Evolutionary conservation across 169 alveolate species (phyloP), one percentile per base, ranked within the genome.

Genomic region (Cryptosporidium parvum): DNA sequence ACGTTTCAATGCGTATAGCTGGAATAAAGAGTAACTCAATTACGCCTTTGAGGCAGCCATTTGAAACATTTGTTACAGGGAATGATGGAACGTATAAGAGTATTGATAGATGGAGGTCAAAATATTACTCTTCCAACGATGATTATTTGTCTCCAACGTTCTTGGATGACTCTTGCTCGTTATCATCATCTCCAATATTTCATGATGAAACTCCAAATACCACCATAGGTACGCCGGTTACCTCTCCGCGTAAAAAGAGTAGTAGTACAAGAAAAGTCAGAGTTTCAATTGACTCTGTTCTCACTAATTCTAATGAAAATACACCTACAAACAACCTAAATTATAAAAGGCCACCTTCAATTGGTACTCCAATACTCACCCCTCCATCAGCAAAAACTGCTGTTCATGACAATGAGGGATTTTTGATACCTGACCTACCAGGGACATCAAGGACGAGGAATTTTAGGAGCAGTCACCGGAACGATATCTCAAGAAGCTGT

Each of bases 31-130:
- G 53, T 67, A 62, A n/a, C 51, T 80, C 89, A 3, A 51, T 80
- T 42, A 62, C 89, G 75, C 89, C 89, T 4, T 10, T 80, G 33
- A 80, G 89, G 69, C 89, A 65, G 29, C 89, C 89, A 7, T 80
- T 62, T 62, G 89, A 80, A 21, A 80, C 89, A 12, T 48, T 44
- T 39, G 51, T 80, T 16, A 31, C 73, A 12, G 80, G 59, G 48
- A 42, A 33, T 45, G 62, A 29, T 26, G 75, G 44, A 33, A 23
- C 23, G 23, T 80, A 80, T 37, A 80, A 45, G 21, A 80, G 75
- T 21, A 42, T 62, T 80, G 75, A 35, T 10, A 59, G 89, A 10
- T 80, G 89, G 89, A 59, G 39, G 59, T 80, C 89, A 21, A 65
- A 48, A 31, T 45, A 31, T 80, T 62, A 29, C 61, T 23, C 80